Evolutionary conservation across 1,139 yeast species (phyloP), one percentile per base, ranked within the genome.

Genomic region (Pichia sp.): DNA sequence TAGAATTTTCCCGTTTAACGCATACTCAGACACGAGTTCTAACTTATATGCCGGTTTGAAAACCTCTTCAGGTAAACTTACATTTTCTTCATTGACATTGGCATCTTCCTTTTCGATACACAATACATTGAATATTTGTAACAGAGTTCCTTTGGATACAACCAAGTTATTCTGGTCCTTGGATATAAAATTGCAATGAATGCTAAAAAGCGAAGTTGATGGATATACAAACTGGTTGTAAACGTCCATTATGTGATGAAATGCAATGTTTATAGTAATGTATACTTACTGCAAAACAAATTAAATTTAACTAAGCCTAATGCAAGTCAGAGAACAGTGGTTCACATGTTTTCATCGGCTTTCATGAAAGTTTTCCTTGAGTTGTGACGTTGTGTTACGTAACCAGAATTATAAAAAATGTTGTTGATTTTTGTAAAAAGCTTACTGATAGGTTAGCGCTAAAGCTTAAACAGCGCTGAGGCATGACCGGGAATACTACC

Each of bases 161-260:
- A 89, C 71, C 61, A 90, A 72, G 61, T 86, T 86, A 61, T 75
- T 76, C 47, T 69, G 66, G 0, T 68, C 69, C 2, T 79, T 66
- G 1, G 80, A 74, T 2, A 85, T 81, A 65, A 90, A 85, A 61
- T 82, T 73, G 59, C 92, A 84, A 5, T 82, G 75, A 32, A 85
- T 63, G 52, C 88, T 77, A 60, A 81, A 82, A 13, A 85, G 70
- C 42, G 90, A 90, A 61, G 84, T 78, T 1, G 96, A 77, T 3
- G 97, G 96, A 61, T 84, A 88, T 50, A 89, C 77, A 64, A 90
- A 77, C 69, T 88, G 93, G 61, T 85, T 84, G 70, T 86, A 89
- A 16, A 88, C 86, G 65, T 90, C 92, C 98, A 92, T 90, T 4
- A n/a, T 45, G 40, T 45, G 11, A 16, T 8, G 7, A 13, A 16